A percentile compares a stretch with the other conserved stretches of the same genome.
phyloP scores from a whole-genome alignment of 1,139 yeast species.

The Lodderomyces elongisporus region DNA sequence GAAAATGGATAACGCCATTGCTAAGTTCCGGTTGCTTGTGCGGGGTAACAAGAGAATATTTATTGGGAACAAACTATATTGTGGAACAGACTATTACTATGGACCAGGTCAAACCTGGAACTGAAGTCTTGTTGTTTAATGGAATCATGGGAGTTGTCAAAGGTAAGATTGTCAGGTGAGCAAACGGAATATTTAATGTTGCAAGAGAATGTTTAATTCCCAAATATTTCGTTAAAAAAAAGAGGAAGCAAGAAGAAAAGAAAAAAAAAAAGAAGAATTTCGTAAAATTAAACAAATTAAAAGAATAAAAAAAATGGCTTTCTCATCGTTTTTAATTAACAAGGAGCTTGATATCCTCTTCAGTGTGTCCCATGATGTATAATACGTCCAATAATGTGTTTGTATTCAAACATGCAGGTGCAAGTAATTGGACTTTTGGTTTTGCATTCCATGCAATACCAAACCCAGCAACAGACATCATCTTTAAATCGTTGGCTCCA shows the following conservation, averaged over 20 bases:
- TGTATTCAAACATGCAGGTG: conserved; percentile 79
- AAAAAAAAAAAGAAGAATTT: too few relatives aligned
- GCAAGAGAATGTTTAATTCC: background rate
- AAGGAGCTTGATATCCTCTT: conserved; percentile 45
- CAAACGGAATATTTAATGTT: background rate
- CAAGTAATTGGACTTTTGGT: conserved; percentile 77
- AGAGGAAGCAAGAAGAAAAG: too few relatives aligned
- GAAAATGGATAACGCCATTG: conserved; percentile 75
- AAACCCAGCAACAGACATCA: conserved; percentile 90
- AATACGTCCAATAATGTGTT: conserved; percentile 64
- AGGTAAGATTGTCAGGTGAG: conserved; percentile 42
- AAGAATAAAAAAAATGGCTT: conserved; percentile 5
- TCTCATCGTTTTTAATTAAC: conserved; percentile 11
- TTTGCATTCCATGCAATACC: conserved; percentile 98
- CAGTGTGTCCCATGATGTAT: conserved; percentile 75
- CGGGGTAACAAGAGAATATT: conserved; percentile 72
- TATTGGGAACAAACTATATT: conserved; percentile 52
- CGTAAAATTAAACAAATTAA: too few relatives aligned
- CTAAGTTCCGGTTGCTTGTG: conserved; percentile 76
- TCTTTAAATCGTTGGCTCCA: conserved; percentile 91
- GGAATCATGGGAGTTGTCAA: conserved; percentile 77
- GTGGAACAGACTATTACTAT: conserved; percentile 49
- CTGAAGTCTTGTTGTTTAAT: conserved; percentile 66
- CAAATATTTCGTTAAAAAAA: too few relatives aligned
- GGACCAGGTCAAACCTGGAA: conserved; percentile 52